Evolutionary conservation across 1,284 basidiomycete species (phyloP), one percentile per base, ranked within the genome.

Genomic region (Pisolithus thermaeus): DNA sequence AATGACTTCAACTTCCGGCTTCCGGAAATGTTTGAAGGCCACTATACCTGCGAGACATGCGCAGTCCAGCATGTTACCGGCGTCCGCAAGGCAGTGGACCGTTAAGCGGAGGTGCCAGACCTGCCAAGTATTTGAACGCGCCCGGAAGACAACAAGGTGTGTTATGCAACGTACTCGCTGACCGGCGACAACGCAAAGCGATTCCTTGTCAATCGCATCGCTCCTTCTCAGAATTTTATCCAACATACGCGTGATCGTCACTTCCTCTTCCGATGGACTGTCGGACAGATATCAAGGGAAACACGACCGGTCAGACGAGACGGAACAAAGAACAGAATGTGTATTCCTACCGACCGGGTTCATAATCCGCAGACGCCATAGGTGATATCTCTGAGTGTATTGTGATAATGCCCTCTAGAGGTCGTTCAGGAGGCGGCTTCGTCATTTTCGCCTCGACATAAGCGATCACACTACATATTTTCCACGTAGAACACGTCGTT

Each of bases 1-100:
- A 7, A 89, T 77, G 6, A 98, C 92, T 60, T 96, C 90, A 4
- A 97, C 88, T 57, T 99, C 96, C 7, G 95, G 91, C 59, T 88
- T 77, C 56, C 93, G 76, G 72, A 94, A 98, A 64, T 97, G 95
- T 56, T 87, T 85, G 28, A 99, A 76, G 1, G 94, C 92, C 2
- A 90, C 79, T 57, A 98, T 90, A 2, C 90, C 87, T 1, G 92
- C 93, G 23, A 98, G 74, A 57, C 92, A 93, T 1, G 93, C 93
- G 55, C 93, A 96, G 64, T 97, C 95, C n/a, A 98, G 78, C 67
- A 97, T 77, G 61, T 97, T 97, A 1, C 96, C 97, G 14, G 86
- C 82, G 67, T 97, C 93, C 7, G 92, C 76, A 5, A 98, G 75
- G 62, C 92, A 92, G 65, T 98, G 95, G 4, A 98, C 70, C 0